Base-by-base conservation (phyloP, 306 rosid genomes). In the Prunus salicina region DNA sequence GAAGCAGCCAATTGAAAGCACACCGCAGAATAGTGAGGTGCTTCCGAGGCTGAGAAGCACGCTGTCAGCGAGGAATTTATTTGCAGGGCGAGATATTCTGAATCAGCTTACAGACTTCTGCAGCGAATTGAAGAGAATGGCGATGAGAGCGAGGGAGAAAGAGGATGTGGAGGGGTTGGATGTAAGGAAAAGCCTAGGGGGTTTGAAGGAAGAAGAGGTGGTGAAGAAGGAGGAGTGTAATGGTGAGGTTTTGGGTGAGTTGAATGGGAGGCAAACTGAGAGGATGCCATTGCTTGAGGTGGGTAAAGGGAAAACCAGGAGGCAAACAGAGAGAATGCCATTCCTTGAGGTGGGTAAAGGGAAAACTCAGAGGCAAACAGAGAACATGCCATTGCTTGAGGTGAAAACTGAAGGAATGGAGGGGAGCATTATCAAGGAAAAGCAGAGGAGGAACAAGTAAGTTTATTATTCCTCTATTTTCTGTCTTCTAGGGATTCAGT, bases 51-150 rank as follows among this genome's bases (percentile, higher is more conserved):
- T 95, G 82, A 95, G 84, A 86, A 85, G 90, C 80, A 85, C 97
- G 49, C 92, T 88, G 64, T 95, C 97, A 0, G 89, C 97, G 0
- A 88, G 88, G 85, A 95, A 92, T 76, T 86, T 95, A 74, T 87
- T 95, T 52, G 85, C 87, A 0, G 90, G 93, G 75, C 82, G 96
- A 77, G 97, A 96, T 67, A 88, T 95, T 74, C 78, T 96, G 68
- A 89, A 85, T 73, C 99, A 91, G 80, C 89, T 96, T 79, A 86
- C 98, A 2, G 99, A 91, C 58, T 92, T 96, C 82, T 96, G 97
- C 78, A 87, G 75, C 63, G 99, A 96, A 30, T 77, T 96, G 86
- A 96, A 92, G 88, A 91, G 84, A 84, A 64, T 96, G 88, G 93
- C 96, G 0, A 80, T 66, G 49, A 87, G 91, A 80, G 79, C 77